Evolutionary conservation across 805 yeast species (phyloP), one percentile per base, ranked within the genome.

Genomic region (Metschnikowia peoriensis): DNA sequence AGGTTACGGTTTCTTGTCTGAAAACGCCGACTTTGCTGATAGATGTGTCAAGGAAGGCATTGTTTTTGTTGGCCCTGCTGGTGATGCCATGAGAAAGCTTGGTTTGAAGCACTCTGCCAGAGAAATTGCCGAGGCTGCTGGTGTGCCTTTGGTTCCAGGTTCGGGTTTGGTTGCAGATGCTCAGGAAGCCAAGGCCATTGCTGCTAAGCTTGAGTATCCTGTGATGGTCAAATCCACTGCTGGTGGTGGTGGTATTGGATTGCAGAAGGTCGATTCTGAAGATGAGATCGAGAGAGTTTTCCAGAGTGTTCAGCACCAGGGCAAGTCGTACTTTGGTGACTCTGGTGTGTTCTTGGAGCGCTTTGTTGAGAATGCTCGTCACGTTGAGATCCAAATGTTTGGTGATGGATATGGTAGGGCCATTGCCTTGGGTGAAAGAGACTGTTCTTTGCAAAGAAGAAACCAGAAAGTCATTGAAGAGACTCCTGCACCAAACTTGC

Each of bases 231-330:
- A 93, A 71, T 88, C 96, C 28, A 94, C 99, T 55, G 98, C 98
- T 28, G 99, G 99, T 67, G 99, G 99, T 65, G 99, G 99, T 71
- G 99, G 99, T 72, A 93, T 93, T 65, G 99, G 99, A 58, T 76
- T 93, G 61, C 97, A 93, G 70, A 88, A 91, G 66, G 97, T 92
- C 53, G 97, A 92, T 64, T 79, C 84, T 37, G 88, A 82, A 60
- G 83, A 69, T 16, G 97, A 94, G 54, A 84, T 94, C 57, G 89
- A 84, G 71, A 75, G 87, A 56, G 96, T 92, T 12, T 93, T 90
- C 71, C 88, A 83, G 63, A 86, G 96, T 9, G 98, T 94, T 42
- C 86, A 89, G 66, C 97, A 91, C 71, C 97, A 91, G 72, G 99
- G 97, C 58, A 79, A 84, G 66, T 82, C 96, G 0, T 93, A 89